Conservation (phyloP, 768 basidiomycete species). For the Ramaria sp. region DNA sequence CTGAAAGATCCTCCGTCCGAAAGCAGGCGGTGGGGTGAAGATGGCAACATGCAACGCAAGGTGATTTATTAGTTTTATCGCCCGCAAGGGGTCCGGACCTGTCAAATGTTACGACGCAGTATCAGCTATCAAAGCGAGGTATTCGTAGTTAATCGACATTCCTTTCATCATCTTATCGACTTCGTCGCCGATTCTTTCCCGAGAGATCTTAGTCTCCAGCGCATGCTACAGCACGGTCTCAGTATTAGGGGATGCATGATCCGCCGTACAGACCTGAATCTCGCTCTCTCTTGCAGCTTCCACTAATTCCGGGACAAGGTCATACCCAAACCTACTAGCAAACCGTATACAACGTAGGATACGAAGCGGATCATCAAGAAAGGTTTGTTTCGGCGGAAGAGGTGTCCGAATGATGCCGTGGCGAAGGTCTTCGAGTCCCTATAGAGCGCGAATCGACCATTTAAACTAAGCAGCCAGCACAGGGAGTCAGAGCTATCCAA, state of each 20-base stretch:
- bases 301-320: conserved; percentile 56
- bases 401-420: conserved; percentile 81
- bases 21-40: conserved; percentile 42
- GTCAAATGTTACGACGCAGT: conserved; percentile 1
- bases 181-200: conserved; percentile 89
- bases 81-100: conserved; percentile 67
- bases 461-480: background rate
- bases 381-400: conserved; percentile 76
- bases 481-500: background rate
- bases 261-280: conserved; percentile 43
- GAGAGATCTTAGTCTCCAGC: conserved; percentile 68
- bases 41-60: conserved; percentile 61
- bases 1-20: conserved; percentile 22
- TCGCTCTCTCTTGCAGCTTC: conserved; percentile 47
- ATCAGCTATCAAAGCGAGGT: background rate
- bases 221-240: conserved; percentile 35
- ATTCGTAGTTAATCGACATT: conserved; percentile 15
- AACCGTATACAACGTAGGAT: conserved; percentile 88
- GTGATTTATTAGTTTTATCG: conserved; percentile 65
- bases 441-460: conserved; percentile 7
- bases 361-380: conserved; percentile 87
- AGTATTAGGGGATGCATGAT: background rate
- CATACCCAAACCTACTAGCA: conserved; percentile 82
- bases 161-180: conserved; percentile 91
- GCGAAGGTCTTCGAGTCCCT: conserved; percentile 82